Base-by-base conservation (phyloP, 345 rosid genomes). In the Salix exigua region DNA sequence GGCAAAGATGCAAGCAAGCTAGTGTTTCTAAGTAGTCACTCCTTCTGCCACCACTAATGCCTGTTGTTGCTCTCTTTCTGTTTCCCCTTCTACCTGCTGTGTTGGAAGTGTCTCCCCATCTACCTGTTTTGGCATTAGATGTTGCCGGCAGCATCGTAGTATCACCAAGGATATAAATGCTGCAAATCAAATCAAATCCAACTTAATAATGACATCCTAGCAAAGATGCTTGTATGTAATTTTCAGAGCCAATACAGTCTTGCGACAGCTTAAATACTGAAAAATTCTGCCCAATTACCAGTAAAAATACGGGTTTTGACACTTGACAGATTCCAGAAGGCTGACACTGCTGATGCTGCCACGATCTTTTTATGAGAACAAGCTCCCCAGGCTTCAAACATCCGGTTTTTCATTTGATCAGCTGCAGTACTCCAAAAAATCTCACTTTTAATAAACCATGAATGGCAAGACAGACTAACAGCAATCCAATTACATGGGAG, bases 311-410 rank as follows among this genome's bases (percentile, higher is more conserved):
- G 94, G 66, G 94, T 89, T 85, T 86, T 96, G 74, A 89, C 66
- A 33, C 89, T 77, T n/a, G 98, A 88, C n/a, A 96, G 80, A 79
- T 92, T 91, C 99, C 99, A 96, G 76, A 93, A 96, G 35, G 91
- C 94, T 71, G 91, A 89, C 74, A 79, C 78, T 12, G 89, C 90
- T 28, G 96, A 92, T 74, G 92, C 92, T 72, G 92, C 91, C 2
- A 93, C 89, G 35, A 96, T 58, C 87, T 96, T 96, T 87, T 93
- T 93, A 84, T 88, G 98, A 80, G 98, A 87, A 83, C 97, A 93
- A 62, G 82, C 80, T 78, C 85, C 87, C 98, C 97, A 93, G 13
- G 90, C 84, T 82, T 89, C 93, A 71, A 82, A 66, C 28, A 88
- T 67, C 73, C 86, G 72, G 77, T 70, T 61, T 80, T 82, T 88